Evolutionary conservation across 768 basidiomycete genomes (phyloP), one percentile per base, ranked within the genome.

Genomic region (Mrakia hoshinonis): DNA sequence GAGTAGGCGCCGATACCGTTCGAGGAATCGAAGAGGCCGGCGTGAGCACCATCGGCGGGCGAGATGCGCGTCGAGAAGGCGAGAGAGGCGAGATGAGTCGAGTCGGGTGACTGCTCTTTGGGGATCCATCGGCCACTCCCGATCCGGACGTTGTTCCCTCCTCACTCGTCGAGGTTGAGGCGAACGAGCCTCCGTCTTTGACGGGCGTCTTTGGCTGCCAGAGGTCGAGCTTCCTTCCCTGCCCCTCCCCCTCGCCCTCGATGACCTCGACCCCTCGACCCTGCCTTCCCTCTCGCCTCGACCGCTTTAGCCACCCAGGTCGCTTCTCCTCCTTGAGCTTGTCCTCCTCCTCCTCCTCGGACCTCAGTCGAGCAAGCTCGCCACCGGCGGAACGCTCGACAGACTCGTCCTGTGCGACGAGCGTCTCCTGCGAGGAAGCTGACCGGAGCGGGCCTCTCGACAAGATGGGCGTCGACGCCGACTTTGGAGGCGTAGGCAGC

Each of bases 1-100:
- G 58, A 6, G 61, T 64, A 15, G 71, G 71, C 22, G 71, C 71
- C 0, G 71, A 72, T 26, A 61, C 55, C n/a, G 71, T 72, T 38
- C 71, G 64, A 38, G 71, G 71, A 20, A 72, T 4, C 1, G 15
- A 34, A 46, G 49, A 36, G 66, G 26, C 26, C 29, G 26, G 48
- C 29, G 39, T 20, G 61, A 38, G 51, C 18, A 43, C 24, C 24
- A 34, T 39, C 26, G 22, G 34, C 20, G 20, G 49, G 29, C 43
- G 38, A 38, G 18, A n/a, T 22, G 39, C 20, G 43, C 62, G 62
- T 46, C 62, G 47, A 38, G 51, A 47, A 29, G 61, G 24, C 15
- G 46, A 29, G 38, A 34, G 29, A 18, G 48, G 29, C 13, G n/a
- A 52, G 49, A 55, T 43, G 70, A 38, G 52, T 36, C 48, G 48